Evolutionary conservation across 2,329 filamentous ascomycete genomes (phyloP).

Genomic region (Septoria linicola): DNA sequence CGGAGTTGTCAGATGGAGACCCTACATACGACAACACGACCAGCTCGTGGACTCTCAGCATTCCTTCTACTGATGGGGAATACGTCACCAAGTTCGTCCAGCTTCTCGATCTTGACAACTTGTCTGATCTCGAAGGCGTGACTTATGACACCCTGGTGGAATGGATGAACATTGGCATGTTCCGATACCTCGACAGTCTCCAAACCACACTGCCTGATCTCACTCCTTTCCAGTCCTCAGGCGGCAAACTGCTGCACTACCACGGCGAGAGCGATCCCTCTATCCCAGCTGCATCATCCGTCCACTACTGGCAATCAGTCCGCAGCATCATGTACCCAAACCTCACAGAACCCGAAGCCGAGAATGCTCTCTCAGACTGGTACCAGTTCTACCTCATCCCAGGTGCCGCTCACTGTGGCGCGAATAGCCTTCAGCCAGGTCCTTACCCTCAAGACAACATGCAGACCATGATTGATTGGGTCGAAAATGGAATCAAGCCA

Average conservation of each 20-base stretch:
- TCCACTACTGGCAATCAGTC: conserved; percentile 58
- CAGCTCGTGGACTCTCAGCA: conserved; percentile 37
- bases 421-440: conserved; percentile 44
- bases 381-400: conserved; percentile 57
- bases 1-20: conserved; percentile 37
- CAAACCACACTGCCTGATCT: conserved; percentile 58
- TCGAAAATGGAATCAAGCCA: conserved; percentile 51
- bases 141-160: conserved; percentile 57
- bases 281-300: conserved; percentile 54
- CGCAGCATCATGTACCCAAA: conserved; percentile 52
- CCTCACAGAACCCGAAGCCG: conserved; percentile 40
- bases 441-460: conserved; percentile 49
- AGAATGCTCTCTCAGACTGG: conserved; percentile 49
- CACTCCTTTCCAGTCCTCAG: conserved; percentile 49
- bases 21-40: conserved; percentile 40
- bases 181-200: conserved; percentile 50
- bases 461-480: conserved; percentile 53
- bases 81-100: conserved; percentile 48
- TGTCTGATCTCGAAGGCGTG: conserved; percentile 47
- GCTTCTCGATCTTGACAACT: conserved; percentile 43
- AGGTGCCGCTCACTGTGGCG: conserved; percentile 53
- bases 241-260: conserved; percentile 59
- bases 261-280: conserved; percentile 58
- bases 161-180: conserved; percentile 54
- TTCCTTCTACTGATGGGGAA: conserved; percentile 41